A percentile compares a stretch with the other conserved stretches of the same genome.
Conservation (phyloP, 805 yeast species). For the Starmerella scarabaei region DNA sequence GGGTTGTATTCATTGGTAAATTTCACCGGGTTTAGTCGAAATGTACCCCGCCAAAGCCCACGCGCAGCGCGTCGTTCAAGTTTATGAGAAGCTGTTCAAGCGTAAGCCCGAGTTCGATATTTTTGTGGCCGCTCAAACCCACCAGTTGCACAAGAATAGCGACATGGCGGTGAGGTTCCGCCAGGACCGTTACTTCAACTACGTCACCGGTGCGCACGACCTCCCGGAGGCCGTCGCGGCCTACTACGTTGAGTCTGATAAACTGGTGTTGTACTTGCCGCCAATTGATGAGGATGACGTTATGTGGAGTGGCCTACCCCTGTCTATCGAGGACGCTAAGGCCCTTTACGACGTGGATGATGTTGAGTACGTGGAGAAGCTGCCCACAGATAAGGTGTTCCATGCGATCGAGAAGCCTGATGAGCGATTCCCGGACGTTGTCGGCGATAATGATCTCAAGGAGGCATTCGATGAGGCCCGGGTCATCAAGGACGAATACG, state of each 20-base stretch:
- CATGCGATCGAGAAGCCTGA: slow-evolving; percentile 19
- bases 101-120: slow-evolving; percentile 28
- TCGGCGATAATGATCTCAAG: slow-evolving; percentile 19
- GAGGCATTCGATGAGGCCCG: slow-evolving; percentile 81
- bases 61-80: slow-evolving; percentile 31
- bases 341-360: slow-evolving; percentile 67
- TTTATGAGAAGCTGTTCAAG: slow-evolving; percentile 28
- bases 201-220: slow-evolving; percentile 61
- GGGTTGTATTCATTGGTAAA: no score
- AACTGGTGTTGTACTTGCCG: slow-evolving; percentile 65
- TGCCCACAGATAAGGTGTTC: slow-evolving; percentile 25
- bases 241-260: slow-evolving; percentile 41
- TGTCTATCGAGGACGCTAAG: slow-evolving; percentile 50
- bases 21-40: no score
- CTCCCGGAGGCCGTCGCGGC: slow-evolving; percentile 64
- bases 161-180: slow-evolving; percentile 70
- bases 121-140: slow-evolving; percentile 26
- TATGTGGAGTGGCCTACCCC: slow-evolving; percentile 92
- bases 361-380: slow-evolving; percentile 47
- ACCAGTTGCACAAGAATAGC: slow-evolving; percentile 52
- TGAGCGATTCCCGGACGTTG: background rate
- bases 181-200: slow-evolving; percentile 84
- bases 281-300: slow-evolving; percentile 76
- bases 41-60: slow-evolving; percentile 81
- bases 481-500: slow-evolving; percentile 70